These are phyloP conservation scores for Sugiyamaella neomexicana DNA, from an alignment of 1,139 yeast genomes.

Conservation along the genomic window DNA sequence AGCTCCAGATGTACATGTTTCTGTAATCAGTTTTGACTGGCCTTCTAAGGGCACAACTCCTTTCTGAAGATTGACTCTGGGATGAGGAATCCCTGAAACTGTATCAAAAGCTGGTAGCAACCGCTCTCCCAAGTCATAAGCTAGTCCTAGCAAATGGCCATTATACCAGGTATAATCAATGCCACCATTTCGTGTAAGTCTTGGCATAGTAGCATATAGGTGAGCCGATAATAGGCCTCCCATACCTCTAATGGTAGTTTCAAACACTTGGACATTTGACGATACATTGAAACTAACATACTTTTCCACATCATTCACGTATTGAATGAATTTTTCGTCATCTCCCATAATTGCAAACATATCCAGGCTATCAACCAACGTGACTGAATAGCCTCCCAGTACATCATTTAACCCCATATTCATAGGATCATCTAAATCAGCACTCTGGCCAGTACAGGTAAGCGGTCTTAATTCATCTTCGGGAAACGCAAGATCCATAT, in stretches of 20 bases:
- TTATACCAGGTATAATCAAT: slow-evolving; percentile 50
- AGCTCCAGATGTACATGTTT: slow-evolving; percentile 86
- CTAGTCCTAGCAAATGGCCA: slow-evolving; percentile 67
- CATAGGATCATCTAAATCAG: slow-evolving; percentile 53
- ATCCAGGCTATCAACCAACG: slow-evolving; percentile 76
- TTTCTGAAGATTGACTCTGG: slow-evolving; percentile 62
- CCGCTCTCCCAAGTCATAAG: slow-evolving; percentile 68
- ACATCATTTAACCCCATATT: slow-evolving; percentile 77
- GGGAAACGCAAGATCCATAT: slow-evolving; percentile 72
- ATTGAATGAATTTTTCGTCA: slow-evolving; percentile 52
- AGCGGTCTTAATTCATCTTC: slow-evolving; percentile 79
- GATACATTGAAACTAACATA: slow-evolving; percentile 57
- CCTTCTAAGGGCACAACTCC: slow-evolving; percentile 48
- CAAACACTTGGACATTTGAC: slow-evolving; percentile 75
- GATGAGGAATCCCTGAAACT: slow-evolving; percentile 62
- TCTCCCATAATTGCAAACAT: slow-evolving; percentile 74
- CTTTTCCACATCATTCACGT: slow-evolving; percentile 50
- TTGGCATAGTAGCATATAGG: slow-evolving; percentile 62
- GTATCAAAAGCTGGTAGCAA: slow-evolving; percentile 65
- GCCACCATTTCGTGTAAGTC: slow-evolving; percentile 43
- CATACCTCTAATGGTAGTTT: slow-evolving; percentile 71
- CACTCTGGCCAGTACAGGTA: slow-evolving; percentile 66
- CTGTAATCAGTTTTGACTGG: slow-evolving; percentile 41
- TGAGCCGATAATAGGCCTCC: slow-evolving; percentile 83
- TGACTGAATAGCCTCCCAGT: slow-evolving; percentile 77